Base-by-base conservation (phyloP, 2,329 filamentous ascomycete genomes). In the Exophiala sp. region DNA sequence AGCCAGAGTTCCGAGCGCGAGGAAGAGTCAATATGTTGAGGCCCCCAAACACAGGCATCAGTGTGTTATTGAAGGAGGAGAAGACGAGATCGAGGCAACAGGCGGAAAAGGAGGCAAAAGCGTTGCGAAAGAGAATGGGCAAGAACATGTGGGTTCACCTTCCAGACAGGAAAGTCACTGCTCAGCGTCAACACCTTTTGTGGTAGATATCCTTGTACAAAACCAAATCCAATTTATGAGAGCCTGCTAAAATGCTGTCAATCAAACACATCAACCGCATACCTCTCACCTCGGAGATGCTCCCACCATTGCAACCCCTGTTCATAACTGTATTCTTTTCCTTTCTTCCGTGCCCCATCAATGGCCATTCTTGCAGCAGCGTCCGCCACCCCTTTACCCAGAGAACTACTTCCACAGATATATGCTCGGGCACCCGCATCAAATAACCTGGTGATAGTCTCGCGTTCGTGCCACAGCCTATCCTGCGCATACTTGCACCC, bases 11-110 rank as follows among this genome's bases (percentile, higher is more conserved):
- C 70, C 85, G 92, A 59, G 91, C 90, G 2, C 81, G 89, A 67
- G 90, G 90, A 33, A 78, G 81, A 52, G 81, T 86, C 60, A 82
- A 88, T 65, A 70, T 83, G 33, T 78, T 94, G 70, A 78, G 78
- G 52, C 85, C 85, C 61, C 89, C 89, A 1, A 82, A 84, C 62
- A 89, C 92, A 29, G 89, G 80, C 61, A 81, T 96, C 57, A 84
- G 86, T 0, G 74, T 99, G 34, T 71, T 96, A 11, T 76, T 99
- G 68, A 99, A 97, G 75, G 94, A 99, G 69, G 91, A 97, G 71
- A 88, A 87, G 71, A 96, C 94, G 5, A 80, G 91, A 50, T 85
- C 96, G 65, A 83, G 94, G 57, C 81, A 91, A 68, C 83, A 87
- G 66, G 78, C 89, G 53, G 91, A 96, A 66, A 83, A 85, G 54